These are phyloP conservation scores for Thalassiosira profunda DNA, from an alignment of 108 stramenopile species.

Conservation along the genomic window DNA sequence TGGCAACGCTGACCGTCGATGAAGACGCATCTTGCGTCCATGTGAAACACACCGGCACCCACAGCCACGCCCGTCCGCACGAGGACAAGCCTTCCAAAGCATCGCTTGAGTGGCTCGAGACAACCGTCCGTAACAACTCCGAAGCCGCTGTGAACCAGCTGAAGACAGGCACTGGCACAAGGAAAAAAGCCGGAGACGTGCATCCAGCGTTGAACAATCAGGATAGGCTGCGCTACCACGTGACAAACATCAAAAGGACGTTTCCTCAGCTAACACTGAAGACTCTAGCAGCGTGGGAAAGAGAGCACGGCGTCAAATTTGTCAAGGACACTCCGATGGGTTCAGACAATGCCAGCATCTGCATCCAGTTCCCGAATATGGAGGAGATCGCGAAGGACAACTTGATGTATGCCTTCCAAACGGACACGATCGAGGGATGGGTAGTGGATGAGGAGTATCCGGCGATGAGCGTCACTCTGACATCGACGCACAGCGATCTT, in stretches of 20 bases:
- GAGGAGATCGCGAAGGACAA: background rate
- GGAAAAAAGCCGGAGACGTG: background rate
- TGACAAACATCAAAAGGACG: background rate
- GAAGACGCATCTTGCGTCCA: background rate
- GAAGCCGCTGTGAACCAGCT: background rate
- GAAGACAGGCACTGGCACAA: background rate
- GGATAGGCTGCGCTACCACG: background rate
- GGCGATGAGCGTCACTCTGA: background rate
- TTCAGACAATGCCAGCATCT: background rate
- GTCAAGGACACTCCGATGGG: background rate
- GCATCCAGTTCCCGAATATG: background rate
- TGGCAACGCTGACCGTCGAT: background rate
- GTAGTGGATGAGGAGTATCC: background rate
- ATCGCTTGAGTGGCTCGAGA: background rate
- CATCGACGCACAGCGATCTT: background rate
- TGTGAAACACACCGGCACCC: conserved; percentile 1
- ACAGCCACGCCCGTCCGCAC: conserved; percentile 3
- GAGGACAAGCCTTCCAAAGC: background rate
- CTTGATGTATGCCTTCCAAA: background rate
- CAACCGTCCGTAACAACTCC: background rate
- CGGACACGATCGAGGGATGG: background rate
- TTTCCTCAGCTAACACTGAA: background rate
- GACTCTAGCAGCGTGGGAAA: background rate
- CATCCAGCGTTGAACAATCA: background rate
- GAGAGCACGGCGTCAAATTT: background rate